These are phyloP conservation scores for Apiotrichum veenhuisii DNA, from an alignment of 1,284 basidiomycete species.

Conservation along the genomic window DNA sequence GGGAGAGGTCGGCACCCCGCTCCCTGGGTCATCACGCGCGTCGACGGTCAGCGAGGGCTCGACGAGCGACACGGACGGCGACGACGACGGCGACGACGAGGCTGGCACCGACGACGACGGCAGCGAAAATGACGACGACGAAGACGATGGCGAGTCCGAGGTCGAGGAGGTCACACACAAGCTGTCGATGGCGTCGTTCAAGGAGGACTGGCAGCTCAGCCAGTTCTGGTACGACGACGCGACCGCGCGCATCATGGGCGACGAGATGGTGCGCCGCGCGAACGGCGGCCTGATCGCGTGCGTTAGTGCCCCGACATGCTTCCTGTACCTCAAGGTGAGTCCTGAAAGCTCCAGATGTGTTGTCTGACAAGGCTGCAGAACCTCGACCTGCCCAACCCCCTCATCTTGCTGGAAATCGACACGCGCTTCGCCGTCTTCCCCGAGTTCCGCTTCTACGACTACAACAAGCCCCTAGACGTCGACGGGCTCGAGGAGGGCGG, in stretches of 20 bases:
- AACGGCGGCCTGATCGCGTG: slow-evolving; percentile 7
- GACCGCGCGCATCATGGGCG: slow-evolving; percentile 2
- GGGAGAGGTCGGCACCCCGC: too few relatives aligned
- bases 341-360: neutral
- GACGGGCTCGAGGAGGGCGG: neutral
- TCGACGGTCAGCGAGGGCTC: neutral
- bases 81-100: neutral
- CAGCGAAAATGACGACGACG: neutral
- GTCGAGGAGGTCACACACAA: neutral
- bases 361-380: neutral
- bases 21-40: neutral
- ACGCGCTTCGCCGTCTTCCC: slow-evolving; percentile 14
- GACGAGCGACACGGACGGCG: neutral
- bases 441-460: slow-evolving; percentile 15
- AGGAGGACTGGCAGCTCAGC: slow-evolving; percentile 16
- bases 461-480: slow-evolving; percentile 7
- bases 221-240: slow-evolving; percentile 19
- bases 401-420: slow-evolving; percentile 16
- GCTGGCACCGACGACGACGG: neutral
- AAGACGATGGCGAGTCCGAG: neutral
- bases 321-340: slow-evolving; percentile 12
- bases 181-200: slow-evolving; percentile 10
- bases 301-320: slow-evolving; percentile 8
- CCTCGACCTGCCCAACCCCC: slow-evolving; percentile 11
- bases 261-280: slow-evolving; percentile 5